Conservation (phyloP, 495 filamentous ascomycete species). For the Echria macrotheca region DNA sequence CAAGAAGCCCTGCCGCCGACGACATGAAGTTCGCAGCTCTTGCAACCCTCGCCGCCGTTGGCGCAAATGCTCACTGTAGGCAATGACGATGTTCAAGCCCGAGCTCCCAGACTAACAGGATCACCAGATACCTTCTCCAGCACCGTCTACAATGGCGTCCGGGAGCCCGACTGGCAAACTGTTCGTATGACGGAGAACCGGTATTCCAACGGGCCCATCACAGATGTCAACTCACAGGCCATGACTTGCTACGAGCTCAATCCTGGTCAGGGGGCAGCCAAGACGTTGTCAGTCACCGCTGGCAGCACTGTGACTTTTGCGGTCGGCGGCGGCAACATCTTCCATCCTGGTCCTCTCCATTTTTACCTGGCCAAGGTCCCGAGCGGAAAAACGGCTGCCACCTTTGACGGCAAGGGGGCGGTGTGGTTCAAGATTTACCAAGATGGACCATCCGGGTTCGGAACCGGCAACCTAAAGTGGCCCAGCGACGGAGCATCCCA, state of each 20-base stretch:
- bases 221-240: conserved; percentile 34
- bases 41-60: too few species aligned
- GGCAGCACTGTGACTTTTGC: conserved; percentile 20
- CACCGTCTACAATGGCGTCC: conserved; percentile 23
- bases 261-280: conserved; percentile 20
- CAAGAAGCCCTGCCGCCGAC: too few species aligned
- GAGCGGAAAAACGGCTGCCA: conserved; percentile 35
- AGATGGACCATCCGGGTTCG: conserved; percentile 34
- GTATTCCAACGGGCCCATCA: conserved; percentile 32
- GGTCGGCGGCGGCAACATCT: conserved; percentile 10
- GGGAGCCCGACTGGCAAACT: conserved; percentile 37
- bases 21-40: too few species aligned
- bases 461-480: conserved; percentile 37
- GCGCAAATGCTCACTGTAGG: too few species aligned
- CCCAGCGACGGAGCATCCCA: conserved; percentile 33
- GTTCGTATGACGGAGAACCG: conserved; percentile 45
- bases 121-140: conserved; percentile 24
- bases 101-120: too few species aligned
- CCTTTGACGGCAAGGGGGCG: conserved; percentile 44
- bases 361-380: conserved; percentile 49
- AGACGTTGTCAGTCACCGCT: conserved; percentile 22
- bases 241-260: conserved; percentile 39
- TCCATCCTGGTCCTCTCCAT: conserved; percentile 38
- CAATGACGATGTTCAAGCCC: too few species aligned
- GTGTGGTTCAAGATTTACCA: conserved; percentile 52